phyloP scores from a whole-genome alignment of 148 eudicot species.

The Simmondsia chinensis region DNA sequence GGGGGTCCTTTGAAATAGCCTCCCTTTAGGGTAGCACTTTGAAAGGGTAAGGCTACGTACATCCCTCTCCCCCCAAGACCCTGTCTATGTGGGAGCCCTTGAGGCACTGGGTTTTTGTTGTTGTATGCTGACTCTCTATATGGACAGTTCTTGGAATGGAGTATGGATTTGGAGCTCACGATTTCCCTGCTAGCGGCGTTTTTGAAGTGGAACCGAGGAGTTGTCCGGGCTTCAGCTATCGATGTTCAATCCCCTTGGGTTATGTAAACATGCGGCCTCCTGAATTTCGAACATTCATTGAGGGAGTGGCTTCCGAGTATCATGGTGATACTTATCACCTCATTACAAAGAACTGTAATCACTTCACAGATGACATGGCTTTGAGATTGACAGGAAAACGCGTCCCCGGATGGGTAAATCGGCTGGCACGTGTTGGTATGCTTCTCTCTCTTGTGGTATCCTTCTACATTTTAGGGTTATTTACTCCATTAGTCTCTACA shows the following conservation, averaged over 20 bases:
- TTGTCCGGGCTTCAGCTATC: constrained; percentile 74
- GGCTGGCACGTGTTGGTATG: constrained; percentile 72
- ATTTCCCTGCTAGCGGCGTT: constrained; percentile 66
- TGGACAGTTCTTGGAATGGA: constrained; percentile 76
- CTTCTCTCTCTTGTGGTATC: not conserved
- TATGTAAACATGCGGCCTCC: constrained; percentile 43
- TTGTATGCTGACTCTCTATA: not conserved
- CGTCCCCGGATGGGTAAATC: constrained; percentile 91
- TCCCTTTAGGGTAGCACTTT: too few species aligned
- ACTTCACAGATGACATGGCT: constrained; percentile 68
- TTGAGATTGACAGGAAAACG: constrained; percentile 48
- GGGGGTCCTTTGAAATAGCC: too few species aligned
- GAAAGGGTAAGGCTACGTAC: too few species aligned
- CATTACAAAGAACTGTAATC: constrained; percentile 77
- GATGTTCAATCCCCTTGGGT: constrained; percentile 62
- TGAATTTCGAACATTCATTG: constrained; percentile 57
- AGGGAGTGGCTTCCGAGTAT: constrained; percentile 62
- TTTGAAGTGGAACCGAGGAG: constrained; percentile 82
- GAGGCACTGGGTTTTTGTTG: not conserved
- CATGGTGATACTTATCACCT: constrained; percentile 87
- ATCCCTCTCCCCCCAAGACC: too few species aligned
- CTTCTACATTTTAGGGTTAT: not conserved
- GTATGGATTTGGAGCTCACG: constrained; percentile 91
- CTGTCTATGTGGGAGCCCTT: too few species aligned
- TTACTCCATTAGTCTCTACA: not conserved